Base-by-base conservation (phyloP, 441 rosid genomes). In the Breynia disticha region DNA sequence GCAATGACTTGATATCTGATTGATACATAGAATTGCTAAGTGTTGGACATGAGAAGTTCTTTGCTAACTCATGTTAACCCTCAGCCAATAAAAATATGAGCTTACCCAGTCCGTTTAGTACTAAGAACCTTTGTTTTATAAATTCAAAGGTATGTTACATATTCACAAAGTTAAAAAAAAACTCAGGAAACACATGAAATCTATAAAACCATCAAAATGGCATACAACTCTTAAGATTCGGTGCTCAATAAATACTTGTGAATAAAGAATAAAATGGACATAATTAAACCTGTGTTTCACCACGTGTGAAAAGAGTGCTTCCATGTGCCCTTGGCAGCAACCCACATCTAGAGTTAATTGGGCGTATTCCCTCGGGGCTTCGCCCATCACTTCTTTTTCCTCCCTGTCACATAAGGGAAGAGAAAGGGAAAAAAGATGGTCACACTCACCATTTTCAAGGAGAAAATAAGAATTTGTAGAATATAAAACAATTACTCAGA, bases 301-400 rank as follows among this genome's bases (percentile, higher is more conserved):
- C 99, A 18, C 96, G 99, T 32, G 99, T 94, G 74, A 94, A 94
- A 60, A 94, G 99, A 66, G 93, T 77, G 71, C 99, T 94, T 62
- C 99, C 97, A 69, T 94, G 99, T 17, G 97, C 90, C 67, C 99
- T 83, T 61, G 97, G 99, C 62, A 94, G 96, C 60, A 94, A 62
- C 52, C 97, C 89, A 72, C 97, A 89, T 68, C 76, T 81, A 52
- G 99, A 76, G 69, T 75, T 78, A 77, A 94, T 89, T 45, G 95
- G 86, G 47, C 97, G 96, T 68, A 89, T 84, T 54, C 64, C 96
- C 50, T 75, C 78, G 15, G 87, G 71, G 45, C 75, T 67, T 70
- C 99, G 81, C 59, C 99, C 99, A 80, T 94, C 99, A 62, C 97
- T 94, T 75, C 97, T 80, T 78, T 82, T 93, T 57, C 94, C 96